Evolutionary conservation across 139 green algal genomes (phyloP).

Genomic region (Haematococcus lacustris): DNA sequence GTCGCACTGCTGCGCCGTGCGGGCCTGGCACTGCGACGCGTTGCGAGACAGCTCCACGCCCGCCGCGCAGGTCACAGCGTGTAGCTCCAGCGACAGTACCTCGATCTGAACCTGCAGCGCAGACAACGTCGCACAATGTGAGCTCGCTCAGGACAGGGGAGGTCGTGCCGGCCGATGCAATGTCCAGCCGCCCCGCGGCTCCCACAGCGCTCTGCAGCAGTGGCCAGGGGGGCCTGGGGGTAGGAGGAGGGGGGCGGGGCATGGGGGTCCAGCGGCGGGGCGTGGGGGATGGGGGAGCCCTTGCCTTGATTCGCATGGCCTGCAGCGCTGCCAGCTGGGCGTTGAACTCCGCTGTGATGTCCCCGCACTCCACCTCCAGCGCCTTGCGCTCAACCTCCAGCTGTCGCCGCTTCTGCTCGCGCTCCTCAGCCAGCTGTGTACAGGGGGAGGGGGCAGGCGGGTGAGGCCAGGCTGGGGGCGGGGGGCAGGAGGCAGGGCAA

Average conservation of each 20-base stretch:
- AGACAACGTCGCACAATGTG: neutral
- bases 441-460: too few species aligned
- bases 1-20: neutral
- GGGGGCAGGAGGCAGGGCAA: too few species aligned
- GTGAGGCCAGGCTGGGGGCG: too few species aligned
- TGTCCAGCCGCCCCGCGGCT: too few species aligned
- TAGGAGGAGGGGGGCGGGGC: neutral
- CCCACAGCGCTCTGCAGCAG: too few species aligned
- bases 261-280: neutral
- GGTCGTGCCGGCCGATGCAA: neutral
- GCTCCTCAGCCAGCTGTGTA: constrained; percentile 19
- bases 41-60: neutral
- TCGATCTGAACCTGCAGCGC: neutral
- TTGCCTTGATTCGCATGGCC: constrained; percentile 1
- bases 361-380: constrained; percentile 9
- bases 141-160: neutral
- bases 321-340: constrained; percentile 1
- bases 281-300: neutral
- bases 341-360: constrained; percentile 16
- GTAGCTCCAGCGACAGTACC: neutral
- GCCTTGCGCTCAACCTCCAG: constrained; percentile 23
- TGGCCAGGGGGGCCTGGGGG: neutral
- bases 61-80: neutral
- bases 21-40: neutral
- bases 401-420: constrained; percentile 15